These are phyloP conservation scores for Hansenula lynferdii DNA, from an alignment of 1,139 yeast genomes.

Conservation along the genomic window DNA sequence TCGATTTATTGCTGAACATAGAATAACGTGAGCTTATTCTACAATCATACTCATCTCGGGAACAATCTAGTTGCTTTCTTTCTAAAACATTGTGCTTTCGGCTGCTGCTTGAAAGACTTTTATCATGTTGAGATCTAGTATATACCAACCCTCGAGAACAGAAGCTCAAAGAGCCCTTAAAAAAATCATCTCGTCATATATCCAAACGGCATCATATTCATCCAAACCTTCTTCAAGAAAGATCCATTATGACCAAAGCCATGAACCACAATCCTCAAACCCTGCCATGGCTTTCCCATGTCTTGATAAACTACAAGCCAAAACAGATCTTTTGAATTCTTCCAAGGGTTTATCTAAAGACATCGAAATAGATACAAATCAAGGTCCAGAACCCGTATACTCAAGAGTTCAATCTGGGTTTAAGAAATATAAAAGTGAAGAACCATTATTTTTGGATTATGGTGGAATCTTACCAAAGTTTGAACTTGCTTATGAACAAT, in stretches of 20 bases:
- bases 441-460: slow-evolving; percentile 69
- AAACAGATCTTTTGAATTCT: slow-evolving; percentile 40
- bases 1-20: no score
- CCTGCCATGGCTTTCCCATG: slow-evolving; percentile 71
- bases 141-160: not conserved
- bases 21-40: no score
- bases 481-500: slow-evolving; percentile 83
- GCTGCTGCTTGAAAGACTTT: no score
- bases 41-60: no score
- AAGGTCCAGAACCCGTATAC: slow-evolving; percentile 86
- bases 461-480: slow-evolving; percentile 77
- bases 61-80: no score
- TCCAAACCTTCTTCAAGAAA: not conserved
- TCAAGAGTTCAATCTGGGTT: slow-evolving; percentile 68
- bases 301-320: slow-evolving; percentile 67
- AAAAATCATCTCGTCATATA: not conserved
- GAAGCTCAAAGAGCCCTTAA: not conserved
- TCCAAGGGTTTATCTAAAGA: no score
- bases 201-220: not conserved
- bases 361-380: slow-evolving; percentile 47
- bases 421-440: slow-evolving; percentile 45
- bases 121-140: not conserved
- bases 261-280: slow-evolving; percentile 11
- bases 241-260: not conserved
- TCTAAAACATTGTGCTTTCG: no score